These are phyloP conservation scores for Asterionellopsis glacialis DNA, from an alignment of 108 stramenopile species.

Conservation along the genomic window DNA sequence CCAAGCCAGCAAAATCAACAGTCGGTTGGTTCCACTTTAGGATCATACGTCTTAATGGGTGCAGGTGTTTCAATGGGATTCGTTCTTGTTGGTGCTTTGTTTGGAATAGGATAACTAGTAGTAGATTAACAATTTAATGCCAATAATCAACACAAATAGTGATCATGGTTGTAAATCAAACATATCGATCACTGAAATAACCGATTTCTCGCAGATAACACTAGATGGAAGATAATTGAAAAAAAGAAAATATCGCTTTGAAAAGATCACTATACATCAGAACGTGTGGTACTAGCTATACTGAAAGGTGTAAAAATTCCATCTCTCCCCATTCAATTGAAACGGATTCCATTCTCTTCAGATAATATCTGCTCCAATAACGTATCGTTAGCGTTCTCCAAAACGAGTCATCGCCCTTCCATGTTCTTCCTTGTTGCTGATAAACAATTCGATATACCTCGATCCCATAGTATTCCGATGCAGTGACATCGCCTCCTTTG, in stretches of 20 bases:
- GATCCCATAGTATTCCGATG: slow-evolving; percentile 87
- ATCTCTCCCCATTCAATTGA: not conserved
- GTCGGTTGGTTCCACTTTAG: slow-evolving; percentile 52
- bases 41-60: slow-evolving; percentile 68
- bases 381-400: slow-evolving; percentile 53
- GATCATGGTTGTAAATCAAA: not conserved
- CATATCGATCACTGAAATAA: not conserved
- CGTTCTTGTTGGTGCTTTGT: slow-evolving; percentile 55
- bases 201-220: not conserved
- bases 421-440: slow-evolving; percentile 92
- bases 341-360: not conserved
- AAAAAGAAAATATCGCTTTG: too few species aligned
- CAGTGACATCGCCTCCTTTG: slow-evolving; percentile 77
- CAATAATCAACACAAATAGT: not conserved
- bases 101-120: slow-evolving; percentile 28
- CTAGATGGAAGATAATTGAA: too few species aligned
- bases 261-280: too few species aligned
- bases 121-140: not conserved
- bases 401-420: slow-evolving; percentile 72
- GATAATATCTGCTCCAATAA: not conserved
- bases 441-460: slow-evolving; percentile 94
- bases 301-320: not conserved
- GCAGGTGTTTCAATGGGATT: slow-evolving; percentile 69
- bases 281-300: too few species aligned
- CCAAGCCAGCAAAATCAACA: slow-evolving; percentile 50